A percentile compares a stretch with the other conserved stretches of the same genome.
phyloP scores from a whole-genome alignment of 768 basidiomycete genomes.

The Cystobasidium ongulense region DNA sequence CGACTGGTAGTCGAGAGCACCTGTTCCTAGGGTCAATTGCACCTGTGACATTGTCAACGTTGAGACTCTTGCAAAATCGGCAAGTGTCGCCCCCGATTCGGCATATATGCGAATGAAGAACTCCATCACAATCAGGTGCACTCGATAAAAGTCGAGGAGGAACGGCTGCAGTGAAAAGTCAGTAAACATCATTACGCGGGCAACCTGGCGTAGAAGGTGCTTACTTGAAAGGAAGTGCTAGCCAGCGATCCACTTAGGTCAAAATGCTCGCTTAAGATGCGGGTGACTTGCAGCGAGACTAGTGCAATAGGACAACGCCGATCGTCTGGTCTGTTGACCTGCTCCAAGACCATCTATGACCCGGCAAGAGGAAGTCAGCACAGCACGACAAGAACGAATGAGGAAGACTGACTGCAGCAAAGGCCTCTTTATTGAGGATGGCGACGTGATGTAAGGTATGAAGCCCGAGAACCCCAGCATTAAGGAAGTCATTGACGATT shows the following conservation, averaged over 20 bases:
- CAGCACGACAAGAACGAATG: no score
- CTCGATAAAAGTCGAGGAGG: constrained; percentile 67
- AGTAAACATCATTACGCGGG: constrained; percentile 73
- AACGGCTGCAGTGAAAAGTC: constrained; percentile 73
- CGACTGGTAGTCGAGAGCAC: background rate
- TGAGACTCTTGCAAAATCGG: constrained; percentile 69
- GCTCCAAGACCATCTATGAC: constrained; percentile 75
- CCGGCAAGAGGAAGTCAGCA: no score
- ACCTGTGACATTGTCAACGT: constrained; percentile 78
- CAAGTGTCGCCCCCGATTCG: constrained; percentile 67
- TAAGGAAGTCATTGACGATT: background rate
- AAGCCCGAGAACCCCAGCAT: constrained; percentile 22
- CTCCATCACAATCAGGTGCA: constrained; percentile 68
- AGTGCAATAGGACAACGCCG: constrained; percentile 73
- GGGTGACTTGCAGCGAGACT: constrained; percentile 77
- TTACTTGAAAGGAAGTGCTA: constrained; percentile 10
- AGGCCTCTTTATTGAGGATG: background rate
- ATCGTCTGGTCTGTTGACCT: constrained; percentile 63
- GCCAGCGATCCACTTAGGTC: constrained; percentile 51
- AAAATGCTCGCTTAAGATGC: constrained; percentile 76
- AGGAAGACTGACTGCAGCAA: background rate
- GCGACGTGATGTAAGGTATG: constrained; percentile 5
- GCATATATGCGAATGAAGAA: constrained; percentile 92
- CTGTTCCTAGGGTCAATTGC: constrained; percentile 47
- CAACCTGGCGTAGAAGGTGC: background rate